These are phyloP conservation scores for Venturia nashicola DNA, from an alignment of 2,329 filamentous ascomycete species.

Conservation along the genomic window DNA sequence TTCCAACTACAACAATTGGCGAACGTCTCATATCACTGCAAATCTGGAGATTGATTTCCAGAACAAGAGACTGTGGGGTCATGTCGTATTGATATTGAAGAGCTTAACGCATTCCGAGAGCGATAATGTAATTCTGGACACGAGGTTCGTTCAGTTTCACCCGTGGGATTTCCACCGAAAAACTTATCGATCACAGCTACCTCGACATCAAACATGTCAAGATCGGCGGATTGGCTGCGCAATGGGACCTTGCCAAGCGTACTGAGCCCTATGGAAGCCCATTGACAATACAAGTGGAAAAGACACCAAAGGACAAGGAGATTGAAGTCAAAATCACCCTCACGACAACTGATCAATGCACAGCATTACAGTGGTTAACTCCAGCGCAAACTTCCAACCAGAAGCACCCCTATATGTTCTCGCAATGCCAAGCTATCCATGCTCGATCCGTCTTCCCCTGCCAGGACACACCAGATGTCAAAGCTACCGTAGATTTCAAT, in stretches of 20 bases:
- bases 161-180: neutral
- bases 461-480: slow-evolving; percentile 94
- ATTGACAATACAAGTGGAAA: slow-evolving; percentile 46
- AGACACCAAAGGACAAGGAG: slow-evolving; percentile 32
- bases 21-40: slow-evolving; percentile 70
- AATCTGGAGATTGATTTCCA: slow-evolving; percentile 77
- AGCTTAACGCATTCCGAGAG: slow-evolving; percentile 62
- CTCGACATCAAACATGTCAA: slow-evolving; percentile 62
- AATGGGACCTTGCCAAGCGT: slow-evolving; percentile 60
- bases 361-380: slow-evolving; percentile 89
- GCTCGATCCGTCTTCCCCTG: slow-evolving; percentile 89
- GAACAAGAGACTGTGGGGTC: slow-evolving; percentile 62
- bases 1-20: slow-evolving; percentile 74
- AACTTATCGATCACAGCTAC: slow-evolving; percentile 33
- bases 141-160: slow-evolving; percentile 33
- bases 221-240: slow-evolving; percentile 49
- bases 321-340: slow-evolving; percentile 48
- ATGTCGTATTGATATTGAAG: slow-evolving; percentile 63
- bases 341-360: slow-evolving; percentile 76
- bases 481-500: slow-evolving; percentile 86
- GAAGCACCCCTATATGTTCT: slow-evolving; percentile 96
- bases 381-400: slow-evolving; percentile 90
- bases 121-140: slow-evolving; percentile 74
- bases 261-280: slow-evolving; percentile 64
- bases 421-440: slow-evolving; percentile 94